Evolutionary conservation across 371 early-diverging fungal genomes (phyloP), one percentile per base, ranked within the genome.

Genomic region (Blyttiomyces sp.): DNA sequence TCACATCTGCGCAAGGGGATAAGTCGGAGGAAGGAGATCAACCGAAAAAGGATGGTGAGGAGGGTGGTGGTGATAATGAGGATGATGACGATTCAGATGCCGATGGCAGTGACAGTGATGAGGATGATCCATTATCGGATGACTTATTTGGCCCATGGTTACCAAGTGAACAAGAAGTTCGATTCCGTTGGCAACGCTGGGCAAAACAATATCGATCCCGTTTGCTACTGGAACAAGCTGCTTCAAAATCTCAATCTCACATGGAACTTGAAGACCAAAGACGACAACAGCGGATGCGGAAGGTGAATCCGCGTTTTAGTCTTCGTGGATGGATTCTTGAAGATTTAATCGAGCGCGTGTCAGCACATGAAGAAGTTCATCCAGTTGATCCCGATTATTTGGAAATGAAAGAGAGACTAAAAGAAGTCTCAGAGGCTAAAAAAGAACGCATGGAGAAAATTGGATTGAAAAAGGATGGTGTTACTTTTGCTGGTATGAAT

Each of bases 301-400:
- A 61, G 34, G 30, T 19, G 9, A 72, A 69, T 44, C 73, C 73
- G 24, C 21, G 30, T 11, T 72, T 63, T 48, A 34, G 30, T 2
- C 51, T 66, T 3, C 66, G 73, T 5, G 53, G 54, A 17, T 69
- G 64, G 63, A 69, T 69, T 21, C 35, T 65, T 31, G 59, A 65
- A 4, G 72, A 72, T 28, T 24, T 72, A 17, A 30, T 50, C 4
- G 55, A 68, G 13, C 49, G 42, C 13, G 45, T 68, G 0, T 24
- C 50, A 31, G 23, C 27, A 4, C 32, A 54, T 33, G 34, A 53
- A 1, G 61, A 48, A 26, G 39, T 49, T n/a, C 33, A 42, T 19
- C 65, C 61, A 9, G 27, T 45, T 13, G 63, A 67, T 58, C 65
- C 53, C 13, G 64, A 64, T 16, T 51, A 57, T 21, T 31, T 26